A percentile compares a stretch with the other conserved stretches of the same genome.
These are phyloP conservation scores for Dunaliella primolecta DNA, from an alignment of 139 green algal species.

Conservation along the genomic window DNA sequence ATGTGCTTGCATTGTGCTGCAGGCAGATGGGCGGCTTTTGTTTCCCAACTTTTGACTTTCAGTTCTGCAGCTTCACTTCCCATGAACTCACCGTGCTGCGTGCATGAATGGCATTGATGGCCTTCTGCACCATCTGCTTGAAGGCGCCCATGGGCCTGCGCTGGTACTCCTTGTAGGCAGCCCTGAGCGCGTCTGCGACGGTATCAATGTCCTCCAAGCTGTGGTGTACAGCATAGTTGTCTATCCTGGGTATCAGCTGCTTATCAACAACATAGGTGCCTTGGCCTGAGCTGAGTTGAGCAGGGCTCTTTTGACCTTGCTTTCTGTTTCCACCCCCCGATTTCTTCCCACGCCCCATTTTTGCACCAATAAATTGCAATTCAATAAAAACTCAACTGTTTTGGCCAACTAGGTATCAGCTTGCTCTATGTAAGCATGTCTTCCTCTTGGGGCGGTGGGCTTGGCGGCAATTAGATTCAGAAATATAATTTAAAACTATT, in stretches of 20 bases:
- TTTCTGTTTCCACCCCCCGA: background rate
- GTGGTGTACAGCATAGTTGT: slow-evolving; percentile 62
- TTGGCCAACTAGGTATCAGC: no score
- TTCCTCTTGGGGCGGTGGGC: no score
- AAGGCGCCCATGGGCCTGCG: slow-evolving; percentile 53
- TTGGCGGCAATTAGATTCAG: no score
- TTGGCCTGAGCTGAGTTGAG: background rate
- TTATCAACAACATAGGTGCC: slow-evolving; percentile 43
- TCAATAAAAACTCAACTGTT: no score
- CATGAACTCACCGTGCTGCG: background rate
- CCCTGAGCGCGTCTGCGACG: slow-evolving; percentile 52
- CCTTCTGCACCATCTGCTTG: slow-evolving; percentile 36
- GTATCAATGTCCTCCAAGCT: slow-evolving; percentile 62
- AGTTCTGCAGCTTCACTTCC: no score
- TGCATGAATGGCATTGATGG: slow-evolving; percentile 26
- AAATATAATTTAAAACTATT: no score
- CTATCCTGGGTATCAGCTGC: slow-evolving; percentile 56
- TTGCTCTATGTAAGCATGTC: no score
- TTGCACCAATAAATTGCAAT: background rate
- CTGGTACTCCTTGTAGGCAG: slow-evolving; percentile 61
- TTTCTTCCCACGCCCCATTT: background rate
- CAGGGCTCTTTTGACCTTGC: background rate
- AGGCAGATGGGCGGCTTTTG: no score
- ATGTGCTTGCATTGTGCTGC: no score
- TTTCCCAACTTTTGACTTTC: no score